These are phyloP conservation scores for Spatholobus suberectus DNA, from an alignment of 306 rosid species.

Conservation along the genomic window DNA sequence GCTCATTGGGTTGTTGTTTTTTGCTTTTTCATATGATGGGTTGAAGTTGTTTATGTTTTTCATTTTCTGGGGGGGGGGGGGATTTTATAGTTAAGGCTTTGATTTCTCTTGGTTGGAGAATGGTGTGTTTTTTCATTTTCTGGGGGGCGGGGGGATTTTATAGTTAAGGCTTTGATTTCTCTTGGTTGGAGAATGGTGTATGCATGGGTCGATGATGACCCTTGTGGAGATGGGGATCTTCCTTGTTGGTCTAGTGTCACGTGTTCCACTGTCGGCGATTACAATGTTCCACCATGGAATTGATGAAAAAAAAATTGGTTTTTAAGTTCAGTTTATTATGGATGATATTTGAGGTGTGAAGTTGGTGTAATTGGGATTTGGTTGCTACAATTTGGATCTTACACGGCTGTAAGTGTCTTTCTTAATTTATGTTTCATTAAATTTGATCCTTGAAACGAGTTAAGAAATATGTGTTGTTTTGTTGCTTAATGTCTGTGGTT, in stretches of 20 bases:
- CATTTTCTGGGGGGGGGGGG: no score
- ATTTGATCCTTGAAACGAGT: background rate
- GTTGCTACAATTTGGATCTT: conserved; percentile 81
- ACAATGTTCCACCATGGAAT: conserved; percentile 62
- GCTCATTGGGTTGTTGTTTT: background rate
- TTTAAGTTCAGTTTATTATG: conserved; percentile 6
- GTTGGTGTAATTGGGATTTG: conserved; percentile 28
- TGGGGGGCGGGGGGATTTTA: no score
- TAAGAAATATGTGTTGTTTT: background rate
- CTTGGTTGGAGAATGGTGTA: conserved; percentile 99
- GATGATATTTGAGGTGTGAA: conserved; percentile 23
- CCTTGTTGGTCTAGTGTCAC: conserved; percentile 99
- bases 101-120: conserved; percentile 98
- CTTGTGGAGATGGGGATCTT: conserved; percentile 96
- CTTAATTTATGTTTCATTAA: background rate
- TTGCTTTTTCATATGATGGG: conserved; percentile 13
- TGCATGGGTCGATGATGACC: conserved; percentile 99
- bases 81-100: conserved; percentile 80
- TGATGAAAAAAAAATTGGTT: background rate
- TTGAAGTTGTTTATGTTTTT: background rate
- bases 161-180: conserved; percentile 97
- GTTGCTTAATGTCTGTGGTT: background rate
- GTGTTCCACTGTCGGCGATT: conserved; percentile 96
- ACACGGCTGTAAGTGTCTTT: conserved; percentile 75
- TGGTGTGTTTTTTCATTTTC: no score